Evolutionary conservation across 2,329 filamentous ascomycete species (phyloP), one percentile per base, ranked within the genome.

Genomic region (Hyphodiscus sp.): DNA sequence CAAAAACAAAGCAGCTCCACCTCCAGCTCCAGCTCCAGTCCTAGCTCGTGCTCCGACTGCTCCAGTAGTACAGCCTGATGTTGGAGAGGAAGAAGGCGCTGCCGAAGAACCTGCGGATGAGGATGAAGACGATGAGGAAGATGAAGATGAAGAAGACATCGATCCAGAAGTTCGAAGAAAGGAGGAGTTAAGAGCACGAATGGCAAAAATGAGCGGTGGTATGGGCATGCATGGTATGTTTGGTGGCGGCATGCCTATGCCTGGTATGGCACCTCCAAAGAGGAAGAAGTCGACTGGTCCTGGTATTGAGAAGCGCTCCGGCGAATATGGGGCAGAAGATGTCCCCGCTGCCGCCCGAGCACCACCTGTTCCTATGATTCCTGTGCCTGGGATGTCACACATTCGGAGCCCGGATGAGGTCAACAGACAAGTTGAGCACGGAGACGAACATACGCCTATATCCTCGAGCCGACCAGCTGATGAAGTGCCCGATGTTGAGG

Each of bases 181-280:
- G 67, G 85, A 96, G 71, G 92, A 96, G 68, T 77, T 99, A 30
- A 83, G 94, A 56, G 91, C 94, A 57, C 84, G 94, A 63, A 99
- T 99, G 90, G 94, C 94, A 45, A 96, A 96, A 73, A 94, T 99
- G 87, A 95, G 92, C 62, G 92, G 92, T 52, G 92, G 92, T 20
- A 96, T 96, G 89, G 90, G 90, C 46, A 95, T 97, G 86, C 84
- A 90, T 68, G 89, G 90, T 63, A 94, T 97, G 84, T 95, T 95
- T 69, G 89, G 89, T 38, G 81, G 79, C 41, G 83, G 82, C 55
- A 81, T 90, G 68, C 80, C 84, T 16, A 79, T 86, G 72, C 74
- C 78, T 55, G 72, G 71, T 4, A 70, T 72, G 29, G 63, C 74
- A 9, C 69, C 74, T 10, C 72, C 75, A 42, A 82, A 77, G 67